Base-by-base conservation (phyloP, 108 stramenopile species). In the Parmales sp. region DNA sequence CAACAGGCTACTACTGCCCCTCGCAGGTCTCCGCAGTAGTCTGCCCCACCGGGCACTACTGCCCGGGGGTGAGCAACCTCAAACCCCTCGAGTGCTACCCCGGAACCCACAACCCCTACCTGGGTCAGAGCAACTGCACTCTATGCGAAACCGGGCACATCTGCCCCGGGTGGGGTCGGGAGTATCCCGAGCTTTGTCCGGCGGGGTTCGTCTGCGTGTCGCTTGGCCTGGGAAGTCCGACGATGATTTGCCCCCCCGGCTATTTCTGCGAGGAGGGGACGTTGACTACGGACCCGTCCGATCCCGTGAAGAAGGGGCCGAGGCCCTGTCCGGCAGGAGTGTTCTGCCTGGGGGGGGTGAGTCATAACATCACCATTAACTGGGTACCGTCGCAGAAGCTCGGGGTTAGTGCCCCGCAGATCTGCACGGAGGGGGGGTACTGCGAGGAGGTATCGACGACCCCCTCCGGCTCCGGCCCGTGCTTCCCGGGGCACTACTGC, bases 261-360 rank as follows among this genome's bases (percentile, higher is more conserved):
- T 90, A 84, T 73, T 77, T 65, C 54, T 92, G 91, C 66, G 69
- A 71, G 16, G 81, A 76, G 50, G 90, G 90, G 6, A 88, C 88
- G 65, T 69, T 81, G 38, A 92, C 86, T 0, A 64, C 75, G 18
- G 78, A 90, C 66, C 81, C 85, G 29, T 69, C 80, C 31, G 82
- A 68, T 45, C 46, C 74, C 22, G 45, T 36, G 16, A 49, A 64
- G 20, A 64, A 67, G 38, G 43, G 81, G 1, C 89, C 89, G 8
- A 34, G 72, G 29, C 79, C 85, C 16, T 92, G 91, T 67, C 64
- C 72, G 38, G 67, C 74, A 0, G 90, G 91, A 5, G 76, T 75
- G n/a, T 90, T 87, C 65, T 92, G 91, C 69, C 71, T 86, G 31
- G 80, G 79, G 23, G 91, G 91, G n/a, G 90, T 90, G 29, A 80